Conservation (phyloP, 1,139 yeast species). For the Scheffersomyces stambukii region DNA sequence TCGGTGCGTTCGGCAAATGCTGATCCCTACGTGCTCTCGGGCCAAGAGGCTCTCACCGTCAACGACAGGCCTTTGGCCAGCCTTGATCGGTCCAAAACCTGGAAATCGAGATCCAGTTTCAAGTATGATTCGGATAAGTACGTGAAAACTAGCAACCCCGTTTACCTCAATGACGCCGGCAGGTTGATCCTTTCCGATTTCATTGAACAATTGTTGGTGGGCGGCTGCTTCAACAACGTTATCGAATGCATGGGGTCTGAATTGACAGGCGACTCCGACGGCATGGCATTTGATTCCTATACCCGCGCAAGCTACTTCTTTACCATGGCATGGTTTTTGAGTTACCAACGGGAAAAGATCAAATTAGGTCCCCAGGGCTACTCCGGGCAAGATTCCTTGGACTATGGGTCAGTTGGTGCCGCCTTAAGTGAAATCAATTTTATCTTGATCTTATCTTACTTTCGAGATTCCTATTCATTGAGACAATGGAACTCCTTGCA, state of each 20-base stretch:
- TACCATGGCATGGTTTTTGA: conserved; percentile 67
- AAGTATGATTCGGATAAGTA: conserved; percentile 43
- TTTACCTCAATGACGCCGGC: conserved; percentile 29
- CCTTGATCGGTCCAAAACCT: conserved; percentile 63
- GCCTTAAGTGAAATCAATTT: conserved; percentile 66
- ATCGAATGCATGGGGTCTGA: conserved; percentile 25
- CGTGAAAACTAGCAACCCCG: conserved; percentile 20
- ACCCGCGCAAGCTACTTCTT: conserved; percentile 51
- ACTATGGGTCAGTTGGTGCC: conserved; percentile 63
- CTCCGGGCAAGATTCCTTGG: conserved; percentile 19
- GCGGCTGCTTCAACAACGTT: conserved; percentile 73
- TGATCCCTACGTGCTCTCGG: conserved; percentile 64
- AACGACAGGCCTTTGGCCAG: conserved; percentile 47
- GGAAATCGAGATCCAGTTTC: conserved; percentile 49
- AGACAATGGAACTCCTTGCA: conserved; percentile 58
- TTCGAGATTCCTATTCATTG: conserved; percentile 51
- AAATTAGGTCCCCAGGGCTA: conserved; percentile 14
- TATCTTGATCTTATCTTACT: conserved; percentile 51
- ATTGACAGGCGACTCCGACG: conserved; percentile 25
- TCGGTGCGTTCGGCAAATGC: conserved; percentile 60
- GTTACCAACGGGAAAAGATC: conserved; percentile 29
- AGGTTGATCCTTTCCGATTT: conserved; percentile 42
- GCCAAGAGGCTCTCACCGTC: conserved; percentile 61
- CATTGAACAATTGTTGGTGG: conserved; percentile 51
- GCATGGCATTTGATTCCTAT: conserved; percentile 27